phyloP scores from a whole-genome alignment of 441 rosid genomes.

The Croton setiger region DNA sequence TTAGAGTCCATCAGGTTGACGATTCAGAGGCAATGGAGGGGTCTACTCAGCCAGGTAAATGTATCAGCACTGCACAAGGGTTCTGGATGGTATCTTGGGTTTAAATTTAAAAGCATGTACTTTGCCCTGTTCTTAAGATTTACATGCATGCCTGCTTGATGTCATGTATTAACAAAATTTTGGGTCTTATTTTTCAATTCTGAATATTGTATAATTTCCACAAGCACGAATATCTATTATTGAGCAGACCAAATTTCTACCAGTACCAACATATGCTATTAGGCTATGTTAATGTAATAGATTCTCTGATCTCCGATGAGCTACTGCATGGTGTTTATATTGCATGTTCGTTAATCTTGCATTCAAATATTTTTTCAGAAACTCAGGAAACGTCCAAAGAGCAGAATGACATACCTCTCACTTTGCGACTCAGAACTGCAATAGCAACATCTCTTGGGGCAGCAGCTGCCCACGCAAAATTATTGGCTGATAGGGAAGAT shows the following conservation, averaged over 20 bases:
- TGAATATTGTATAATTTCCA: no score
- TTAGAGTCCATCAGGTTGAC: slow-evolving; percentile 40
- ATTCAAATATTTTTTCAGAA: slow-evolving; percentile 27
- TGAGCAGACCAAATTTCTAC: no score
- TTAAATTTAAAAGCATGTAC: neutral
- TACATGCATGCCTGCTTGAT: neutral
- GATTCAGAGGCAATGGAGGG: slow-evolving; percentile 42
- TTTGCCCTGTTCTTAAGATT: neutral
- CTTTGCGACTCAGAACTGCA: slow-evolving; percentile 70
- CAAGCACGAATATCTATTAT: no score
- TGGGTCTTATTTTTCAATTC: neutral
- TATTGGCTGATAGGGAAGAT: slow-evolving; percentile 82
- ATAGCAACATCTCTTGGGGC: slow-evolving; percentile 78
- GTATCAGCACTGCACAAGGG: neutral
- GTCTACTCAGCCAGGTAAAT: slow-evolving; percentile 42
- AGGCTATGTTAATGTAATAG: neutral
- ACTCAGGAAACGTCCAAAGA: slow-evolving; percentile 27
- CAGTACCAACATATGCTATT: neutral
- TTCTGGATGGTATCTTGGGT: neutral
- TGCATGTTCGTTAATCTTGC: neutral
- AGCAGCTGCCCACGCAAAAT: slow-evolving; percentile 73
- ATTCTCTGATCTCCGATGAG: neutral
- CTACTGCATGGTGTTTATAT: slow-evolving; percentile 8
- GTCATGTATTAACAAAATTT: neutral
- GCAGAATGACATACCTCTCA: slow-evolving; percentile 51